Evolutionary conservation across 202 grass and related monocot species (phyloP), one percentile per base, ranked within the genome.

Genomic region (Schoenoplectus tabernaemontani): DNA sequence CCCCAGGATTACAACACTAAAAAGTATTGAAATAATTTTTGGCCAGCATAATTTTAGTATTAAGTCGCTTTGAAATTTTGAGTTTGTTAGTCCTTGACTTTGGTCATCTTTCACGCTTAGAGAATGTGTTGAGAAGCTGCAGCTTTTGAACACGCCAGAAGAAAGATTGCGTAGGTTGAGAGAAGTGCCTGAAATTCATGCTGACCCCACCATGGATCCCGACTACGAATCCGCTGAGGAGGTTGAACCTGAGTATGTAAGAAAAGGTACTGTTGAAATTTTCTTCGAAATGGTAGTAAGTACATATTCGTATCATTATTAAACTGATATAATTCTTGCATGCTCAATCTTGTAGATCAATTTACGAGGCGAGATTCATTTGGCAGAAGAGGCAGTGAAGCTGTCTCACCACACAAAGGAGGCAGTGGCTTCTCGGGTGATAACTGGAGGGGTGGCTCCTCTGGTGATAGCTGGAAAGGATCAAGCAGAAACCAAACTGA

Each of bases 41-140:
- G 47, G 8, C 30, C 17, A 37, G 28, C 28, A 76, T 76, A 56
- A 76, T 56, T 54, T 56, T 30, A 37, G 47, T 36, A 10, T 75
- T 56, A 28, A 28, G 28, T 28, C 28, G n/a, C 15, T 28, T 28
- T 28, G 28, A 28, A 28, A 28, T 28, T 28, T 28, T 28, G 28
- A 28, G 28, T 28, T 28, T 28, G 28, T 13, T 61, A 37, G 50
- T 78, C 86, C 79, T 72, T 33, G 83, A 64, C 88, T 88, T 96
- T 93, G 82, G 88, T 86, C 19, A 64, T 16, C 42, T 70, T 82
- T 71, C 78, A 99, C 96, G 87, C 92, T 93, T 79, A 87, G 96
- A 90, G 96, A 96, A 84, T 99, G 96, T 85, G 82, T 99, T 57
- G 96, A 99, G 76, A 99, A 99, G 85, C 83, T 99, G 76, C 86